Evolutionary conservation across 768 basidiomycete species (phyloP).

Genomic region (Pleurotus tuoliensis): DNA sequence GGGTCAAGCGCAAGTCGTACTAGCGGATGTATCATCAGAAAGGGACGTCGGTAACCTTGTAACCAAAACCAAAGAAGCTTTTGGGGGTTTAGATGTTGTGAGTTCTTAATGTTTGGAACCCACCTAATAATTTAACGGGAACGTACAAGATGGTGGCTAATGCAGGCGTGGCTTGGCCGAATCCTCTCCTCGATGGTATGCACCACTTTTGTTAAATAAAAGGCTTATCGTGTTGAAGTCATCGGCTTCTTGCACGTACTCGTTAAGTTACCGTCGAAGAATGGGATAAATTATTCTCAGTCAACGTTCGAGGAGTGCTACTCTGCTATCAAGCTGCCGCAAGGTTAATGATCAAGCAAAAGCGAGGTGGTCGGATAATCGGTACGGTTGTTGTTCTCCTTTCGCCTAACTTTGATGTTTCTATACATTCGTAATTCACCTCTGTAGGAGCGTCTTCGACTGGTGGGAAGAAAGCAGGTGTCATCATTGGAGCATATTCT

Average conservation of each 20-base stretch:
- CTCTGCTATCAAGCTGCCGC: conserved; percentile 23
- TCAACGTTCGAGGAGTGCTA: conserved; percentile 23
- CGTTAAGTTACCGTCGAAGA: conserved; percentile 14
- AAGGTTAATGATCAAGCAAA: conserved; percentile 23
- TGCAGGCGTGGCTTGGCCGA: conserved; percentile 17
- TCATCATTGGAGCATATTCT: conserved; percentile 21
- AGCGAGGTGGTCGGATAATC: conserved; percentile 23
- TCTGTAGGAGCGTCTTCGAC: conserved; percentile 22
- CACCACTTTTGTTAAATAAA: not conserved
- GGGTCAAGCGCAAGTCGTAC: conserved; percentile 9
- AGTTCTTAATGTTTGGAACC: not conserved
- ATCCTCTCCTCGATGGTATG: conserved; percentile 13
- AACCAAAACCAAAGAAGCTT: conserved; percentile 9
- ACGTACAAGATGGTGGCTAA: conserved; percentile 25
- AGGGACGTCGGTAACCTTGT: conserved; percentile 21
- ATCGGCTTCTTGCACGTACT: not conserved
- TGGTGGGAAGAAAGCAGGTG: conserved; percentile 22
- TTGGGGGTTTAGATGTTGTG: conserved; percentile 17
- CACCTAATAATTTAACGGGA: too few relatives aligned
- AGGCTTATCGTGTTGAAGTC: not conserved
- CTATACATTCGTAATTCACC: not conserved
- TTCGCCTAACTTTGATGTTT: not conserved
- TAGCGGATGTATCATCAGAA: conserved; percentile 20
- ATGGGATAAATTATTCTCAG: conserved; percentile 14
- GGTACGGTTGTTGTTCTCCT: conserved; percentile 12